These are phyloP conservation scores for Cystobasidium ongulense DNA, from an alignment of 768 basidiomycete genomes.

Conservation along the genomic window DNA sequence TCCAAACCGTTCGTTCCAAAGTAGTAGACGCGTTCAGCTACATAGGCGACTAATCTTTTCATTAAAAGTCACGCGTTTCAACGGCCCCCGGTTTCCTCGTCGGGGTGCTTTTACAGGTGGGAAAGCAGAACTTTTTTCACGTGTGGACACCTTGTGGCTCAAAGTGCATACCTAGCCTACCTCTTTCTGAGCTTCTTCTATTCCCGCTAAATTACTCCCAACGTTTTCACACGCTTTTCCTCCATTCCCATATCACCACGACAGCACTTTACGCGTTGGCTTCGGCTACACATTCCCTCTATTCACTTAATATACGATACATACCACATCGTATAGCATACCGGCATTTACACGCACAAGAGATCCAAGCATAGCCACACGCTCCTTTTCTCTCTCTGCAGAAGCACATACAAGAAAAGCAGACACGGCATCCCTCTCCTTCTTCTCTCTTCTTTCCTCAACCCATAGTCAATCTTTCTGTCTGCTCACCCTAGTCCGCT, in stretches of 20 bases:
- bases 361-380: neutral
- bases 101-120: too few relatives aligned
- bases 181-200: neutral
- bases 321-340: neutral
- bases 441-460: constrained; percentile 25
- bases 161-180: neutral
- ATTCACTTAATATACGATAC: neutral
- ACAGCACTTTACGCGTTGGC: neutral
- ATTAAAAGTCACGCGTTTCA: too few relatives aligned
- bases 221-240: neutral
- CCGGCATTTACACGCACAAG: neutral
- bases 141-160: too few relatives aligned
- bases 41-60: too few relatives aligned
- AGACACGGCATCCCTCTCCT: neutral
- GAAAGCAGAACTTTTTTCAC: too few relatives aligned
- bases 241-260: neutral
- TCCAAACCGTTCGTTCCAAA: too few relatives aligned
- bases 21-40: too few relatives aligned
- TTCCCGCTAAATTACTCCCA: neutral
- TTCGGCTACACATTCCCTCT: neutral
- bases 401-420: neutral
- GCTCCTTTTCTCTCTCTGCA: neutral
- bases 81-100: too few relatives aligned
- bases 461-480: constrained; percentile 29
- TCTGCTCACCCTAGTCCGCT: constrained; percentile 15